Base-by-base conservation (phyloP, 1,139 yeast species). In the Cylindricascospora bacillispora region DNA sequence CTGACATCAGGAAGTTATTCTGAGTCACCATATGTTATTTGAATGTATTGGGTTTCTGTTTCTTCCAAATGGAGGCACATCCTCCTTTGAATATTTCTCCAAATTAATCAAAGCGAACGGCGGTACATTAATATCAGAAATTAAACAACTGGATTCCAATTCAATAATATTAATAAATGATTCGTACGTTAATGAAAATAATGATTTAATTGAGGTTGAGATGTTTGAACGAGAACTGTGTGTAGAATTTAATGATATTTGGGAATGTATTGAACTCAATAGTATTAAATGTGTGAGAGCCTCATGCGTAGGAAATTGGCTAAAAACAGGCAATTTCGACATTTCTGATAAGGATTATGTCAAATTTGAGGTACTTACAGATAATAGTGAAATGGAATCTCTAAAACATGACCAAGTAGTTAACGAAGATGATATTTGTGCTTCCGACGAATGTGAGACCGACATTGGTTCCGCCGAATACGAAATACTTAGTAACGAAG, bases 51-150 rank as follows among this genome's bases (percentile, higher is more conserved):
- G 28, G n/a, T 49, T 49, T 30, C 18, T 46, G 4, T 28, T 49
- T 13, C 27, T 49, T 18, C 55, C 55, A 2, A 46, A 42, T 32
- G 22, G 33, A 21, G 28, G 27, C 15, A 29, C 45, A 2, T 27
- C 42, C 4, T 30, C 41, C 4, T 27, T 35, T 4, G 22, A 27
- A n/a, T 37, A 43, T 23, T 16, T 45, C 12, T 27, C 37, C 4
- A 24, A 36, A 7, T 14, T 47, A 24, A 33, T 48, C 1, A 28
- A 35, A 17, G 28, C 38, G 10, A 45, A 59, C 33, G 67, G 65
- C 4, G 69, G 66, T 0, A 31, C 31, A 4, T 35, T 63, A 3
- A 38, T 48, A 13, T 15, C 28, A 1, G 15, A 28, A n/a, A 37
- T 27, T 11, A 28, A 32, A 11, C 31, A 31, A 13, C 20, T 40